These are phyloP conservation scores for Boletus rubescentipes DNA, from an alignment of 768 basidiomycete genomes.

Conservation along the genomic window DNA sequence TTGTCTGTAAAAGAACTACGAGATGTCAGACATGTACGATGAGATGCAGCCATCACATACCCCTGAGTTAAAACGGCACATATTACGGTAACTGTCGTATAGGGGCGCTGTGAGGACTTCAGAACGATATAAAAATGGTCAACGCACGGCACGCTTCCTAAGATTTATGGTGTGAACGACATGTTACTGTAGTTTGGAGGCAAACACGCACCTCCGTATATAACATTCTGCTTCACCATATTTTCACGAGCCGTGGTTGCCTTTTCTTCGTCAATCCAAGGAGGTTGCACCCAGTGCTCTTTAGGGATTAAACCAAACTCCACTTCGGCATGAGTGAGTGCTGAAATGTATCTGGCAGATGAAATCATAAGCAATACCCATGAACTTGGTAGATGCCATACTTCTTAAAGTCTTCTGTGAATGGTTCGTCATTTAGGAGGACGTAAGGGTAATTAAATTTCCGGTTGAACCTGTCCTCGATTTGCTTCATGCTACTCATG, in stretches of 20 bases:
- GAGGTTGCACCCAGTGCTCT: constrained; percentile 76
- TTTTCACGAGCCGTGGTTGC: constrained; percentile 55
- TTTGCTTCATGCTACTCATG: constrained; percentile 62
- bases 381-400: constrained; percentile 26
- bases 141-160: constrained; percentile 73
- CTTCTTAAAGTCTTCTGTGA: constrained; percentile 73
- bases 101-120: constrained; percentile 6
- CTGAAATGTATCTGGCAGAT: constrained; percentile 30
- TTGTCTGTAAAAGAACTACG: constrained; percentile 81
- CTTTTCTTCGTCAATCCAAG: constrained; percentile 71
- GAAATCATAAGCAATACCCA: constrained; percentile 5
- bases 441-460: constrained; percentile 82
- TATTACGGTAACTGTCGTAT: constrained; percentile 74
- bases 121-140: neutral
- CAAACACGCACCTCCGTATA: constrained; percentile 55
- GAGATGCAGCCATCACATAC: constrained; percentile 35
- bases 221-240: constrained; percentile 63
- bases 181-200: constrained; percentile 1
- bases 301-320: constrained; percentile 64
- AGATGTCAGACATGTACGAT: neutral
- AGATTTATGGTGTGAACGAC: neutral
- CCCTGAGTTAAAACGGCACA: constrained; percentile 95
- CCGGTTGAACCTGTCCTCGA: constrained; percentile 88
- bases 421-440: constrained; percentile 84
- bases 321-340: constrained; percentile 32